These are phyloP conservation scores for Blastobotrys muscicola DNA, from an alignment of 805 yeast species.

Conservation along the genomic window DNA sequence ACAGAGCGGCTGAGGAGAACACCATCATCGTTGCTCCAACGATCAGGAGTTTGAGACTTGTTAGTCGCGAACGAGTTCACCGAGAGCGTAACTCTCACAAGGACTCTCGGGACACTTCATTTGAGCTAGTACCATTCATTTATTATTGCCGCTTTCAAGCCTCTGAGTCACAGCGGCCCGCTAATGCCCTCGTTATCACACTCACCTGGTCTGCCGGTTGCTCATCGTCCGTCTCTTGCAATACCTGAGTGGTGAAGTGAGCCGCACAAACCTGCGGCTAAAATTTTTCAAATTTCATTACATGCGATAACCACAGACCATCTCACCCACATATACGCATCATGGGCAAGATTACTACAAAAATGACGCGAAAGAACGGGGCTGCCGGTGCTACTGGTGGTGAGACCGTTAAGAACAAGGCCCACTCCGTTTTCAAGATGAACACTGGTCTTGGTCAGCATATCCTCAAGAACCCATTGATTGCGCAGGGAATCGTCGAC, in stretches of 20 bases:
- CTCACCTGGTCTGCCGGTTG: too few species aligned
- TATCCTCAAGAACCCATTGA: conserved; percentile 88
- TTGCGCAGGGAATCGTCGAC: conserved; percentile 97
- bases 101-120: too few species aligned
- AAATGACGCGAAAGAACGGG: conserved; percentile 14
- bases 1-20: conserved; percentile 4
- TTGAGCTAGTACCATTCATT: too few species aligned
- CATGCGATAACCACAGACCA: background rate
- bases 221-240: too few species aligned
- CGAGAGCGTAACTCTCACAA: too few species aligned
- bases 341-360: conserved; percentile 26
- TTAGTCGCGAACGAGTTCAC: background rate
- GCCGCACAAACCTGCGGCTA: background rate
- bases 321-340: background rate
- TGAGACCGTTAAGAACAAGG: too few species aligned
- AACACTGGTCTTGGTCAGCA: conserved; percentile 97
- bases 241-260: too few species aligned
- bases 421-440: conserved; percentile 69
- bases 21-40: conserved; percentile 4
- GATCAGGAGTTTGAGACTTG: conserved; percentile 4
- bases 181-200: too few species aligned
- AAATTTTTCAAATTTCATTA: background rate
- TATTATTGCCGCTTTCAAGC: too few species aligned
- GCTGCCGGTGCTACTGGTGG: too few species aligned
- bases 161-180: too few species aligned